Evolutionary conservation across 352 stramenopile species (phyloP).

Genomic region (Plasmopara halstedii): DNA sequence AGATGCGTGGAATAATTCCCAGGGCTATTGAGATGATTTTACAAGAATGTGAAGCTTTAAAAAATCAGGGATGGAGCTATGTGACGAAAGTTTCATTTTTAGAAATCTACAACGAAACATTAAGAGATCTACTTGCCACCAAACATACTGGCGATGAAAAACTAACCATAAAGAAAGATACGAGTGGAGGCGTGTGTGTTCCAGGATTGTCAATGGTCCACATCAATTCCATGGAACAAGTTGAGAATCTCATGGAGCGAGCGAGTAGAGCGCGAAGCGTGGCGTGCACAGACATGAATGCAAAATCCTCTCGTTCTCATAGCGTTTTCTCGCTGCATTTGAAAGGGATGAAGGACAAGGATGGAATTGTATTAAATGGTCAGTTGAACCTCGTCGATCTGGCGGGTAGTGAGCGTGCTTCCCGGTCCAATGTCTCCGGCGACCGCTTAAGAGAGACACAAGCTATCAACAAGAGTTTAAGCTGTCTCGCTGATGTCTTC

Average conservation of each 20-base stretch:
- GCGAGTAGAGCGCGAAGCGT: slow-evolving; percentile 60
- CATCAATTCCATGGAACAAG: slow-evolving; percentile 48
- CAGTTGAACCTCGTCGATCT: slow-evolving; percentile 78
- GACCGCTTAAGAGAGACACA: slow-evolving; percentile 95
- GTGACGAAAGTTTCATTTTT: slow-evolving; percentile 95
- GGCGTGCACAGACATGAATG: slow-evolving; percentile 93
- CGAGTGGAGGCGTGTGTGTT: slow-evolving; percentile 54
- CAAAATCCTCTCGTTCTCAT: slow-evolving; percentile 69
- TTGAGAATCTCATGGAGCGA: slow-evolving; percentile 72
- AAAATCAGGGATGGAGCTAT: slow-evolving; percentile 91
- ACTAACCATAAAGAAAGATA: slow-evolving; percentile 67
- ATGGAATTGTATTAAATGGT: slow-evolving; percentile 55
- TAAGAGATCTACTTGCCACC: slow-evolving; percentile 93
- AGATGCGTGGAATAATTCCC: slow-evolving; percentile 97
- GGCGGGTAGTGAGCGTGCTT: slow-evolving; percentile 72
- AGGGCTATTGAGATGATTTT: slow-evolving; percentile 95
- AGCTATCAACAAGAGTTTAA: slow-evolving; percentile 99
- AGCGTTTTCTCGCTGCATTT: slow-evolving; percentile 78
- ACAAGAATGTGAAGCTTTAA: slow-evolving; percentile 42
- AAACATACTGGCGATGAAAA: slow-evolving; percentile 46
- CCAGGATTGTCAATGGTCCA: slow-evolving; percentile 50
- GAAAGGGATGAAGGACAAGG: slow-evolving; percentile 74
- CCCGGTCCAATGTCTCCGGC: slow-evolving; percentile 80
- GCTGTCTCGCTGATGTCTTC: slow-evolving; percentile 98
- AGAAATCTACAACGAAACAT: slow-evolving; percentile 99